phyloP scores from a whole-genome alignment of 1,284 basidiomycete genomes.

The Pascua sp. region DNA sequence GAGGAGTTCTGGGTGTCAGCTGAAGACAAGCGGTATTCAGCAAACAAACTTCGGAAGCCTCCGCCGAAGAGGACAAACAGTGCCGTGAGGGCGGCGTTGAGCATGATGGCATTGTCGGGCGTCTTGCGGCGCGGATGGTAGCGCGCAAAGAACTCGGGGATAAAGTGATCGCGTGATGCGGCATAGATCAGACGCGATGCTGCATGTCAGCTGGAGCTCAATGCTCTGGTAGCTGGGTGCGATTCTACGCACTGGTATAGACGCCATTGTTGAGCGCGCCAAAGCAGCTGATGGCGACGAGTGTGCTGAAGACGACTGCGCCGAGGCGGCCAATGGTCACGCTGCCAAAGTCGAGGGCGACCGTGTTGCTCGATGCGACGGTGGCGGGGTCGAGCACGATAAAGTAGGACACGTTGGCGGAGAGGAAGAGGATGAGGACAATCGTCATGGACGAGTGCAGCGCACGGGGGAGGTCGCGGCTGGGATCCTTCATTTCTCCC shows the following conservation, averaged over 20 bases:
- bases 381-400: constrained; percentile 77
- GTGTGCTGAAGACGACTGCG: constrained; percentile 73
- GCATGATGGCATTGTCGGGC: constrained; percentile 75
- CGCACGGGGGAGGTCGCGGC: constrained; percentile 80
- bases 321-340: constrained; percentile 80
- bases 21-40: not conserved
- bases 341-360: constrained; percentile 90
- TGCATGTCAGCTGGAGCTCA: constrained; percentile 13
- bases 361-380: constrained; percentile 65
- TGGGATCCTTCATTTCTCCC: constrained; percentile 81
- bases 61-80: constrained; percentile 78
- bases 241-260: constrained; percentile 73
- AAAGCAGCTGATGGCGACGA: constrained; percentile 92
- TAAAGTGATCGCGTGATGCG: constrained; percentile 80
- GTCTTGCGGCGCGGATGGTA: constrained; percentile 71
- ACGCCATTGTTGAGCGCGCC: constrained; percentile 84
- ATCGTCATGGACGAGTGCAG: constrained; percentile 81
- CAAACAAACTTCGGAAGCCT: constrained; percentile 65
- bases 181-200: constrained; percentile 76
- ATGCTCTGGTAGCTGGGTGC: constrained; percentile 17
- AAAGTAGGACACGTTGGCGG: constrained; percentile 87
- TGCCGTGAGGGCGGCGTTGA: constrained; percentile 71
- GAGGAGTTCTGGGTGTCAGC: constrained; percentile 55
- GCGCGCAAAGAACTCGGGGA: constrained; percentile 75
- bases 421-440: constrained; percentile 65